Conservation (phyloP, 192 early-diverging fungal genomes). For the Linnemannia exigua region DNA sequence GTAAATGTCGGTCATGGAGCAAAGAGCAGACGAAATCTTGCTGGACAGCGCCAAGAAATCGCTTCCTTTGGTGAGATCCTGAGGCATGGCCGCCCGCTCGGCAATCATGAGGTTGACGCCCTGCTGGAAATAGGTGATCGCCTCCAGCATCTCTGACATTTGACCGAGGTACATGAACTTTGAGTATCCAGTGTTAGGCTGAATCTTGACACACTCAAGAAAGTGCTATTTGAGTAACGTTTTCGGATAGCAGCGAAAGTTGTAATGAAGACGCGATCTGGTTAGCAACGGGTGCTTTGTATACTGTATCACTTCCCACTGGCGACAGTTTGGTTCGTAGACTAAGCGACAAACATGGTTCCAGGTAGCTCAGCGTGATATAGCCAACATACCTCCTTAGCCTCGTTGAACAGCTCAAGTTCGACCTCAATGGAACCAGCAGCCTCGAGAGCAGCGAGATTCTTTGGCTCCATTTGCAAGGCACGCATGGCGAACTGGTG, state of each 20-base stretch:
- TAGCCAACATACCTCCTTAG: constrained; percentile 64
- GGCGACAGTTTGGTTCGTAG: too few relatives aligned
- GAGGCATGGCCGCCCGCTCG: constrained; percentile 60
- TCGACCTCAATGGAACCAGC: constrained; percentile 87
- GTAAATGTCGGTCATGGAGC: constrained; percentile 97
- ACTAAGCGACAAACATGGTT: not conserved
- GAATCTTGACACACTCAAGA: constrained; percentile 76
- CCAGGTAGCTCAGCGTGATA: not conserved
- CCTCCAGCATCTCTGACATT: constrained; percentile 74
- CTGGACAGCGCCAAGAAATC: constrained; percentile 55
- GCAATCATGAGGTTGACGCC: constrained; percentile 77
- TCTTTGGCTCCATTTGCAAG: constrained; percentile 69
- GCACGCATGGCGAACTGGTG: constrained; percentile 78
- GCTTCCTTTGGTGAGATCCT: constrained; percentile 61
- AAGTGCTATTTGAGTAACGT: constrained; percentile 62
- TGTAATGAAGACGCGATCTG: not conserved
- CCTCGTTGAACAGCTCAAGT: constrained; percentile 73
- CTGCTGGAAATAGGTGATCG: constrained; percentile 78
- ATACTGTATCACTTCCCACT: not conserved
- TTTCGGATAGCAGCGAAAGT: not conserved
- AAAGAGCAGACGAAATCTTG: constrained; percentile 88
- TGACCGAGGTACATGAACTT: constrained; percentile 94
- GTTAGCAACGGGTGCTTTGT: not conserved
- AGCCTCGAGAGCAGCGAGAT: constrained; percentile 74
- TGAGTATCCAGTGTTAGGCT: constrained; percentile 74